These are phyloP conservation scores for Acer negundo DNA, from an alignment of 345 rosid species.

Conservation along the genomic window DNA sequence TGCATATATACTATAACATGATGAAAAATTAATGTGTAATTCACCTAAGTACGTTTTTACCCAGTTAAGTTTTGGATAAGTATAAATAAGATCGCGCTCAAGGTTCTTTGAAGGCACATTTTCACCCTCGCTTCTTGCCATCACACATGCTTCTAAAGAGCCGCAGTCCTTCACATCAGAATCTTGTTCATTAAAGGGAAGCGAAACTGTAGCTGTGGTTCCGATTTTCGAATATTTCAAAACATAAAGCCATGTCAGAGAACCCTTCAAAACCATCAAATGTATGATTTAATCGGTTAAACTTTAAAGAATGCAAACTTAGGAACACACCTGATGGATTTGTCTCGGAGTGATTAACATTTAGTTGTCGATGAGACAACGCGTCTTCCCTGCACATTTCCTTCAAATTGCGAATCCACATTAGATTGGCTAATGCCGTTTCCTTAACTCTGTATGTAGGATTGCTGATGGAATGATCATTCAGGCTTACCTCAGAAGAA, in stretches of 20 bases:
- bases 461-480: not conserved
- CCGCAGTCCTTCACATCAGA: constrained; percentile 26
- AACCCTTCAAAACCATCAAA: not conserved
- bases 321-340: constrained; percentile 40
- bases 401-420: constrained; percentile 33
- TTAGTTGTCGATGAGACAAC: constrained; percentile 43
- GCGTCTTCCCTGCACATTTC: constrained; percentile 50
- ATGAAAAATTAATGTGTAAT: not conserved
- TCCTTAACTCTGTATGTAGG: not conserved
- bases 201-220: constrained; percentile 18
- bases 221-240: constrained; percentile 31
- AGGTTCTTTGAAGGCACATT: constrained; percentile 25
- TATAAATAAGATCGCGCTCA: constrained; percentile 24
- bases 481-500: constrained; percentile 48
- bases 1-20: not conserved
- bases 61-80: constrained; percentile 19
- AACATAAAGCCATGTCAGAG: constrained; percentile 7
- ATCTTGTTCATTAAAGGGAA: constrained; percentile 31
- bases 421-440: constrained; percentile 18
- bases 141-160: constrained; percentile 23
- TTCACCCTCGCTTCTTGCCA: constrained; percentile 30
- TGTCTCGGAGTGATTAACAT: constrained; percentile 36
- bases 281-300: not conserved
- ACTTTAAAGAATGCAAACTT: not conserved
- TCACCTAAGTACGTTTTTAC: constrained; percentile 24